Base-by-base conservation (phyloP, 805 yeast genomes). In the Myxozyma mucilagina region DNA sequence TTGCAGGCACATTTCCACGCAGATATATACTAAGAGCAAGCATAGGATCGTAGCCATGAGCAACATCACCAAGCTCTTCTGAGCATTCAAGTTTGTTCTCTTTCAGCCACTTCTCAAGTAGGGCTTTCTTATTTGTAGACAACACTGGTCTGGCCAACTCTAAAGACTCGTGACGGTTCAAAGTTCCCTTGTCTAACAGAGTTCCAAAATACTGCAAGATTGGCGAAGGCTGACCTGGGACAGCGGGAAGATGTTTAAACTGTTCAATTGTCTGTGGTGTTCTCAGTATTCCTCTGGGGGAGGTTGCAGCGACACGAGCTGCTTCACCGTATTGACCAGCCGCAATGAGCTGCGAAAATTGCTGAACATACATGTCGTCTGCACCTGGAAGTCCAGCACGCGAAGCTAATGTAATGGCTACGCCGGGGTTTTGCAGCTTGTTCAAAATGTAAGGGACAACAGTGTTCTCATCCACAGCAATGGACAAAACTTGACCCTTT, bases 381-480 rank as follows among this genome's bases (percentile, higher is more conserved):
- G 98, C 99, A 67, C 99, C 99, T 47, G 97, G 94, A 71, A 94
- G 84, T 1, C 97, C 97, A 72, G 97, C 97, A 75, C 98, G 88
- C 3, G 97, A 84, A 32, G 98, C 96, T 66, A 94, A 83, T 10
- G 90, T 80, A 63, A 94, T 80, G 2, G 97, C 99, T 70, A 94
- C 80, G 24, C 87, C 82, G 36, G 93, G 90, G 72, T 94, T 93
- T 56, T 93, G 86, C 64, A 94, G 81, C 73, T 89, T 90, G 70
- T 87, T 86, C 73, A 94, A 80, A 53, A 94, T 86, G 74, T 96
- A 96, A 55, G 97, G 96, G 64, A 94, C 87, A 67, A 93, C 84
- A 72, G 88, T 89, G 63, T 86, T 87, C 67, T 86, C 87, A 52
- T 96, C 84, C 54, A 94, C 83, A 73, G 92, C 96, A 42, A 94